Conservation (phyloP, 495 filamentous ascomycete genomes). For the Penicillium goetzii region DNA sequence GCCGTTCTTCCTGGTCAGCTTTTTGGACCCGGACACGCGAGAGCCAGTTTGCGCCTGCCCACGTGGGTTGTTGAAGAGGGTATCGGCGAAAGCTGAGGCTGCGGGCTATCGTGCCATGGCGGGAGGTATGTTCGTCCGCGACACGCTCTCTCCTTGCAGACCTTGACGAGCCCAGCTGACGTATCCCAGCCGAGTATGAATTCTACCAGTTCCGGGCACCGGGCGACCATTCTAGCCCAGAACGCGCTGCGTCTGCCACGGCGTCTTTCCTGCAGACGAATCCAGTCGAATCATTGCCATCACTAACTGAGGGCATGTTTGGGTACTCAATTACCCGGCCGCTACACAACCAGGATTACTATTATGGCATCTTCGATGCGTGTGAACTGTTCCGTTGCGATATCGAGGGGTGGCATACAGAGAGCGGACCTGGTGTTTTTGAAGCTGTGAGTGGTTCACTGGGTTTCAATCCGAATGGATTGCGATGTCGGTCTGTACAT, state of each 20-base stretch:
- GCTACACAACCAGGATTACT: conserved; percentile 91
- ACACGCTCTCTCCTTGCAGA: no score
- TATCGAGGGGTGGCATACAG: conserved; percentile 97
- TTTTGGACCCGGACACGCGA: conserved; percentile 61
- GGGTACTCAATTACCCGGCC: conserved; percentile 94
- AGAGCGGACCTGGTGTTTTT: conserved; percentile 93
- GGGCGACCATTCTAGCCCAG: conserved; percentile 42
- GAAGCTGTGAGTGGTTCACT: conserved; percentile 73
- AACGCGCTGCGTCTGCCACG: conserved; percentile 69
- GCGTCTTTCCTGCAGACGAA: conserved; percentile 75
- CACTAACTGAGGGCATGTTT: conserved; percentile 95
- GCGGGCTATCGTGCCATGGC: conserved; percentile 84
- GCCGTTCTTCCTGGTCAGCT: conserved; percentile 91
- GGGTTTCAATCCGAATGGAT: neutral
- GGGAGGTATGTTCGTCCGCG: conserved; percentile 64
- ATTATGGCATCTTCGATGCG: conserved; percentile 84
- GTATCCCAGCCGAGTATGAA: conserved; percentile 81
- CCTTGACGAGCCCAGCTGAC: conserved; percentile 11
- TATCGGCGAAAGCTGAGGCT: conserved; percentile 65
- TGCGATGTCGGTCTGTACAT: neutral
- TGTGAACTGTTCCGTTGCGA: conserved; percentile 80
- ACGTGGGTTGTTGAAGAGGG: conserved; percentile 70
- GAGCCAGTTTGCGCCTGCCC: conserved; percentile 81
- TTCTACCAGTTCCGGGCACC: conserved; percentile 92
- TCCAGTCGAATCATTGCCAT: conserved; percentile 68